These are phyloP conservation scores for Xylariaceae sp. DNA, from an alignment of 2,329 filamentous ascomycete genomes.

Conservation along the genomic window DNA sequence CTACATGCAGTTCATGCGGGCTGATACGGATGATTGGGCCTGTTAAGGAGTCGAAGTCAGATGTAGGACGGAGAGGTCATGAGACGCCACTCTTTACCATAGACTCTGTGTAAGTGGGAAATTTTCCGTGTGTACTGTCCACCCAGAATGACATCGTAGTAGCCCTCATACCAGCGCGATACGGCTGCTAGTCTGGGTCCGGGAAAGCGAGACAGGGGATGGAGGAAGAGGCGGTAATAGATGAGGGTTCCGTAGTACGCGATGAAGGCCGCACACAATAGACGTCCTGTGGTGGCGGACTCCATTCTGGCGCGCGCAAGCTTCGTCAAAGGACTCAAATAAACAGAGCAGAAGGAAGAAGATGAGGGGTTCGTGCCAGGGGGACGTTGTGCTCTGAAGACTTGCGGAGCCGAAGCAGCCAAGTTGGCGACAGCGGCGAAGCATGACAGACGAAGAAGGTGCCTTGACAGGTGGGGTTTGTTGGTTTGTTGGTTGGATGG, in stretches of 20 bases:
- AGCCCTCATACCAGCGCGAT: constrained; percentile 1
- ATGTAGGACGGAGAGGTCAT: neutral
- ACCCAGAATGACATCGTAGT: constrained; percentile 1
- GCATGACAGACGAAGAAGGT: too few species aligned
- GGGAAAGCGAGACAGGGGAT: constrained; percentile 1
- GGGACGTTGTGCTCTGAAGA: too few species aligned
- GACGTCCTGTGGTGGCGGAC: neutral
- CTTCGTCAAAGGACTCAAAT: too few species aligned
- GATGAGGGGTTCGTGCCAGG: too few species aligned
- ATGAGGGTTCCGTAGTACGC: neutral
- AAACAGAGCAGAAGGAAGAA: too few species aligned
- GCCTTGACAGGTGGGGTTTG: too few species aligned
- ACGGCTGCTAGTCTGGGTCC: constrained; percentile 1
- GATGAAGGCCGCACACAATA: neutral
- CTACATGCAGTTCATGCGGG: constrained; percentile 9
- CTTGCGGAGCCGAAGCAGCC: too few species aligned
- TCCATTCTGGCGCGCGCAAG: neutral
- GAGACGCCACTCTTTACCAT: neutral
- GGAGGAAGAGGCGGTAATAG: neutral
- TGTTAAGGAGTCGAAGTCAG: neutral
- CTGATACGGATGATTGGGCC: constrained; percentile 12
- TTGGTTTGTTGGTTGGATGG: too few species aligned
- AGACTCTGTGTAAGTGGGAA: neutral
- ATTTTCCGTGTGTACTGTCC: constrained; percentile 1
- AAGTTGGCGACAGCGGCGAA: too few species aligned